Base-by-base conservation (phyloP, 306 rosid genomes). In the Citrullus amarus region DNA sequence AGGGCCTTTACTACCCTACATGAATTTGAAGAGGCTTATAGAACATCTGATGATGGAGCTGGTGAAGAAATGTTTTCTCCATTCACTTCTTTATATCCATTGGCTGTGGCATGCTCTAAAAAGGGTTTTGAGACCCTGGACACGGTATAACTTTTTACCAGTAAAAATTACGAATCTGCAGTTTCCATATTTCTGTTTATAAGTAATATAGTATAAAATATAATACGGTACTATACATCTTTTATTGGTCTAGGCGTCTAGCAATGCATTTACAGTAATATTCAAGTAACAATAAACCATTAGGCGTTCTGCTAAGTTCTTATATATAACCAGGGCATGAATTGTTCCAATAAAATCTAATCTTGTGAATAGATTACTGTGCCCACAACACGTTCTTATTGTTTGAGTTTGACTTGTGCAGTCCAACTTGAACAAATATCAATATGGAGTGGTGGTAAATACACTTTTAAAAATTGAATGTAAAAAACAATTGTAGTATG, bases 101-200 rank as follows among this genome's bases (percentile, higher is more conserved):
- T 96, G 87, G 97, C 87, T 75, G 43, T 84, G 81, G 98, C 97
- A 5, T 92, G 97, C 87, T 88, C 93, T 82, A 90, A 86, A 86
- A 91, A 86, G 84, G 98, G 99, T 76, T 96, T 91, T 83, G 99
- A 91, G 88, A 92, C 93, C 79, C 86, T 96, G 82, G 99, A 96
- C 82, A 46, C 86, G 22, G 99, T 96, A 91, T 63, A 89, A 74
- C 48, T 17, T 88, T 84, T 81, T 78, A 46, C 58, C 80, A 61
- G 54, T 72, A 28, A 39, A 76, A 86, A 46, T 63, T 79, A 77
- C 8, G 57, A 71, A 71, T 79, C n/a, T 81, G 28, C 83, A 56
- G 28, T 78, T 51, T 71, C 82, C 56, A 9, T 34, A 61, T 73
- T 55, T 32, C 56, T 43, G 44, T 80, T 39, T 54, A 69, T 70